Evolutionary conservation across 2,329 filamentous ascomycete species (phyloP), one percentile per base, ranked within the genome.

Genomic region (Penicillium sp.): DNA sequence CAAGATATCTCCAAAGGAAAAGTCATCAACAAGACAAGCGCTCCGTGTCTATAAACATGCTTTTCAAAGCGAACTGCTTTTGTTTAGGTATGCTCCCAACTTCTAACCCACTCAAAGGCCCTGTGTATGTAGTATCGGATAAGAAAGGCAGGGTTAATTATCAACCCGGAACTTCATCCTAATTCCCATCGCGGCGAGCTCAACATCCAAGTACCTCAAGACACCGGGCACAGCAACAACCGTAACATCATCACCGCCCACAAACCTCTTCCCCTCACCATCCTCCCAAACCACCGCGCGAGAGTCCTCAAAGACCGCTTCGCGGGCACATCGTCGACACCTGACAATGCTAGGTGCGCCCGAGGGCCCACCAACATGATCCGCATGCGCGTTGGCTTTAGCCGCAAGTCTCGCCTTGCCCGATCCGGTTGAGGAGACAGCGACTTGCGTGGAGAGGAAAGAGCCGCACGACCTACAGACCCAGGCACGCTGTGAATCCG

Each of bases 141-240:
- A 41, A 23, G 35, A 58, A 57, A 15, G 58, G 62, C 29, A 46
- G 50, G 44, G 46, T 62, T 73, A 79, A 67, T 80, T 78, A 64
- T 83, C 82, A 49, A 98, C 90, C 76, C 90, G 90, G 75, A 97
- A 98, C 83, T 92, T 97, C 80, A 99, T 87, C 80, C 93, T 90
- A 58, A 99, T 90, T 57, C 95, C 95, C 95, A 99, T 99, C 60
- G 93, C 93, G 41, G 93, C 92, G 70, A 99, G 82, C 79, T 99
- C 95, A 21, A 97, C 93, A 79, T 99, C 95, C 68, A 99, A 80
- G 81, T 91, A 98, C 79, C 91, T 92, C 76, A 99, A 81, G 58
- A 96, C 95, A 66, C 93, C 94, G 0, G 95, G 95, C 17, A 99
- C 91, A 58, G 93, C 93, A 41, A 99, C 92, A 67, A 95, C 84